These are phyloP conservation scores for Dactylellina haptotyla DNA, from an alignment of 2,329 filamentous ascomycete species.

Conservation along the genomic window DNA sequence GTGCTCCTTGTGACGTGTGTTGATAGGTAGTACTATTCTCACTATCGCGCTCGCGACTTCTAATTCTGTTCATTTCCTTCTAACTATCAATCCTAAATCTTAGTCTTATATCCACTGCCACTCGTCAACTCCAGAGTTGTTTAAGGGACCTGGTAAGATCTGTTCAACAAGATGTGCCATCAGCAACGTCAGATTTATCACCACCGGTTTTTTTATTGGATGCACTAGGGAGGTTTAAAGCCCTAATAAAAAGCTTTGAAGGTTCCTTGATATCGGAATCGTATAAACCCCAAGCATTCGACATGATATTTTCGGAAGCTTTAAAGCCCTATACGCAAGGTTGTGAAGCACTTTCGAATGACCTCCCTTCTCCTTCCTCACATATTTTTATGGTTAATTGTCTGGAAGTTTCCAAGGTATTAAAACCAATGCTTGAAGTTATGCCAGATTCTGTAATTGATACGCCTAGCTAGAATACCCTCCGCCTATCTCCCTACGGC, in stretches of 20 bases:
- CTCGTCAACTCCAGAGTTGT: slow-evolving; percentile 82
- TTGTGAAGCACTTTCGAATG: slow-evolving; percentile 75
- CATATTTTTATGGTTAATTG: slow-evolving; percentile 81
- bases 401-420: slow-evolving; percentile 69
- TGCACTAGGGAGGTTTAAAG: slow-evolving; percentile 78
- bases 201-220: slow-evolving; percentile 83
- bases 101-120: slow-evolving; percentile 77
- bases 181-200: slow-evolving; percentile 76
- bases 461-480: slow-evolving; percentile 19
- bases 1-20: slow-evolving; percentile 77
- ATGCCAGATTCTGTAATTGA: not conserved
- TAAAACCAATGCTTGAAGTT: slow-evolving; percentile 60
- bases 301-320: slow-evolving; percentile 77
- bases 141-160: slow-evolving; percentile 82
- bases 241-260: slow-evolving; percentile 87
- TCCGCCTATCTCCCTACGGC: slow-evolving; percentile 53
- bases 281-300: slow-evolving; percentile 75
- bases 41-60: not conserved
- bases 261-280: slow-evolving; percentile 74
- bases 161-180: slow-evolving; percentile 76
- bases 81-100: not conserved
- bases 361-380: slow-evolving; percentile 69
- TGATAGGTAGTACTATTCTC: slow-evolving; percentile 54
- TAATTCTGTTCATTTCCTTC: not conserved
- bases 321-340: slow-evolving; percentile 85